Evolutionary conservation across 306 rosid genomes (phyloP).

Genomic region (Psophocarpus tetragonolobus): DNA sequence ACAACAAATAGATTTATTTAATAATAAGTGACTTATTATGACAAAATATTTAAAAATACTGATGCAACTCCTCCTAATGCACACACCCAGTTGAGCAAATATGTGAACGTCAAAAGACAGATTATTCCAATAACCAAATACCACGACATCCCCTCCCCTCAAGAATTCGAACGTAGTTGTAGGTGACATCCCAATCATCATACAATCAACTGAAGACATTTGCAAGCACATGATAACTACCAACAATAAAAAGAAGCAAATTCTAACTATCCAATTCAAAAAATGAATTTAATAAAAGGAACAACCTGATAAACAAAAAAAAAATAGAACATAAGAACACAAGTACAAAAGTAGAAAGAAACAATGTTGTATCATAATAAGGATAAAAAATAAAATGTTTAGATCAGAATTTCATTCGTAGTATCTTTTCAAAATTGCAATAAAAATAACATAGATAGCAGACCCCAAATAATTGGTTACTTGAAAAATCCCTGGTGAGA

Average conservation of each 20-base stretch:
- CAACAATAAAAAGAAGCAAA: conserved; percentile 1
- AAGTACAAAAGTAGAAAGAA: not conserved
- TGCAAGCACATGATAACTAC: conserved; percentile 1
- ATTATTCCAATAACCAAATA: conserved; percentile 11
- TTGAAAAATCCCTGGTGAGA: not conserved
- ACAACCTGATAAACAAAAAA: not conserved
- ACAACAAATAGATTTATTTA: not conserved
- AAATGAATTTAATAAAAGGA: conserved; percentile 10
- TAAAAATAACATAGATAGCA: conserved; percentile 13
- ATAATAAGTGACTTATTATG: not conserved
- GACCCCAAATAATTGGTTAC: conserved; percentile 6
- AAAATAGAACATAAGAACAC: conserved; percentile 12
- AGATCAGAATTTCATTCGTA: conserved; percentile 6
- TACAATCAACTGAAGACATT: conserved; percentile 5
- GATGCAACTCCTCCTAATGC: conserved; percentile 14
- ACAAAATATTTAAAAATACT: conserved; percentile 15
- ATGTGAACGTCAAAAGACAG: conserved; percentile 18
- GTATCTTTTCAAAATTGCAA: conserved; percentile 1
- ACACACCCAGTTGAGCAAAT: not conserved
- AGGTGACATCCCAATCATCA: not conserved
- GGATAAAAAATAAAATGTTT: not conserved
- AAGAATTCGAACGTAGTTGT: not conserved
- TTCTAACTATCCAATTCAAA: not conserved
- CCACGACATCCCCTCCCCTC: conserved; percentile 1
- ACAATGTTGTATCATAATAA: not conserved